Evolutionary conservation across 306 rosid genomes (phyloP).

Genomic region (Elaeagnus macrophylla): DNA sequence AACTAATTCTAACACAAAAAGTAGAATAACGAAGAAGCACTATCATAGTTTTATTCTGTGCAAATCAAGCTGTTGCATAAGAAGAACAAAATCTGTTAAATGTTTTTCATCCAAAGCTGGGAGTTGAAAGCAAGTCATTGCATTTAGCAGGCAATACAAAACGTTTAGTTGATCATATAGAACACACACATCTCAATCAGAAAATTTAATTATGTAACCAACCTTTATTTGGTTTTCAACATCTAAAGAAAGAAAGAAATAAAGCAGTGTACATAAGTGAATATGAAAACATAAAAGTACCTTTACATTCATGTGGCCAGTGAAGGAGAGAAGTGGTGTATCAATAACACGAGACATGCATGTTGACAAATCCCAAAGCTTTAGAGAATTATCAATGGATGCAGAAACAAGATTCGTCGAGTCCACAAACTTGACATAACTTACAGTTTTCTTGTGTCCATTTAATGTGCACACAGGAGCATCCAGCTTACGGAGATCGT

Average conservation of each 20-base stretch:
- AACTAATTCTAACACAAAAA: too few species aligned
- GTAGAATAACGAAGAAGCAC: too few species aligned
- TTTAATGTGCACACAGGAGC: slow-evolving; percentile 61
- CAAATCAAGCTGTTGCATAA: too few species aligned
- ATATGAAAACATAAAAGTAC: slow-evolving; percentile 22
- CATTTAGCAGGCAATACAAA: slow-evolving; percentile 10
- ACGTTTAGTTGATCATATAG: too few species aligned
- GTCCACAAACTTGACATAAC: slow-evolving; percentile 42
- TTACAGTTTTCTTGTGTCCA: slow-evolving; percentile 57
- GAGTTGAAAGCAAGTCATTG: too few species aligned
- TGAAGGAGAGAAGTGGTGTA: slow-evolving; percentile 45
- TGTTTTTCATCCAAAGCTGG: too few species aligned
- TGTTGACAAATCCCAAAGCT: slow-evolving; percentile 59
- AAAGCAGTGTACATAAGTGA: background rate
- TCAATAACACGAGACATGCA: slow-evolving; percentile 24
- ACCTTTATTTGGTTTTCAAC: too few species aligned
- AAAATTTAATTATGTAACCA: background rate
- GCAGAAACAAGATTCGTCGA: slow-evolving; percentile 52
- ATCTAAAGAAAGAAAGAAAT: too few species aligned
- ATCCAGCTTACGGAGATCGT: slow-evolving; percentile 67
- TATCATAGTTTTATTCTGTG: too few species aligned
- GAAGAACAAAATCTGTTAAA: too few species aligned
- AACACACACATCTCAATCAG: slow-evolving; percentile 11
- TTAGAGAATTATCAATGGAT: slow-evolving; percentile 65
- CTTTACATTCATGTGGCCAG: slow-evolving; percentile 64